Evolutionary conservation across 148 eudicot genomes (phyloP), one percentile per base, ranked within the genome.

Genomic region (Nepenthes gracilis): DNA sequence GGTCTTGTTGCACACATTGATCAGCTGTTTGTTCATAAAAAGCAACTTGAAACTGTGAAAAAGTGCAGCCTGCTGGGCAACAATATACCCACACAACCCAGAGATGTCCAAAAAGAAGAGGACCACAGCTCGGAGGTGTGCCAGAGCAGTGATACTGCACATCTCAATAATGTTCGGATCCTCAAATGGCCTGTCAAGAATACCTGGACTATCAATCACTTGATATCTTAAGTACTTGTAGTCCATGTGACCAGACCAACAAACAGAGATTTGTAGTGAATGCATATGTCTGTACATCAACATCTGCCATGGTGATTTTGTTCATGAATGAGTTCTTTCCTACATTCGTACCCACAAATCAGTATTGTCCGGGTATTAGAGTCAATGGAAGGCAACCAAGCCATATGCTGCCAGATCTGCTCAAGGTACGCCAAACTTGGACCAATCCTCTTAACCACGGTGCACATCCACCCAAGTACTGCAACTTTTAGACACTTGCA

Each of bases 401-500:
- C 87, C 96, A 91, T 91, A 71, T 91, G 97, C 62, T 91, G 87
- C 74, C 97, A 83, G 57, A 91, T 85, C 74, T 91, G 90, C 50
- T 87, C 97, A 47, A 91, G 90, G 74, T 87, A 91, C 34, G 93
- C 96, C 78, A 91, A 75, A 81, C 97, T 91, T 23, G 96, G 95
- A 57, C 87, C 72, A 36, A 91, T 68, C 35, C 95, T 76, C 78
- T 91, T 91, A 15, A 82, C 70, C 23, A 85, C 89, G 47, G 97
- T 91, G 65, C 97, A 91, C 97, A 87, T 91, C 40, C 96, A 87
- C 36, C 97, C 97, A 67, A 91, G 94, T 58, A 96, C 97, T 70
- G 97, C 96, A 60, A 91, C 97, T 62, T 91, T 91, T 35, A 91
- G 79, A 12, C 87, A 70, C 77, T 91, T 91, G 79, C 97, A 91